phyloP scores from a whole-genome alignment of 441 rosid species.

The Populus tomentosa region DNA sequence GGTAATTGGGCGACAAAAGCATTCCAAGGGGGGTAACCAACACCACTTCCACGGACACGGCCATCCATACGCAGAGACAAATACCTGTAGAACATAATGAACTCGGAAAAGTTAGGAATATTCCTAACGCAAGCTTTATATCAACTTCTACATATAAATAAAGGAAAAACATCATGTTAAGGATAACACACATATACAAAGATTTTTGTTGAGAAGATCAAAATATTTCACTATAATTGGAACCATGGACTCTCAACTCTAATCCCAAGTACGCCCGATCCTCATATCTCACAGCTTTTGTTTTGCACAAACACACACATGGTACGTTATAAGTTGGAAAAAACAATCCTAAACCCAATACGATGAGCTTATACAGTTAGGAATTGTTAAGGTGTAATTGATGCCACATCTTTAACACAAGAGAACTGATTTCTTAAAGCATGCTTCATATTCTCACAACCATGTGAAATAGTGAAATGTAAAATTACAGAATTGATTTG shows the following conservation, averaged over 20 bases:
- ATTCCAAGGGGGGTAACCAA: constrained; percentile 98
- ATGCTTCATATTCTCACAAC: not conserved
- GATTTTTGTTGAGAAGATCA: not conserved
- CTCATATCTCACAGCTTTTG: not conserved
- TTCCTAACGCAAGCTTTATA: not conserved
- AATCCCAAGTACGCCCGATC: not conserved
- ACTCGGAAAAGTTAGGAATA: not conserved
- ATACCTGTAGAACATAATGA: constrained; percentile 44
- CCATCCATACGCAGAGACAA: constrained; percentile 85
- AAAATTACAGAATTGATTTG: not conserved
- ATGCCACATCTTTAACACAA: no score
- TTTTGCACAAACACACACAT: not conserved
- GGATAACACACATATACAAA: not conserved
- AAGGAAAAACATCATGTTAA: not conserved
- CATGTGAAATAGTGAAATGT: not conserved
- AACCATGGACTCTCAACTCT: not conserved
- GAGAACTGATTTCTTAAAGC: not conserved
- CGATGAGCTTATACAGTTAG: no score
- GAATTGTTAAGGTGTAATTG: no score
- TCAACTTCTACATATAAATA: not conserved
- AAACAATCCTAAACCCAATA: no score
- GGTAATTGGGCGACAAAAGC: constrained; percentile 90
- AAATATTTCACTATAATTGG: not conserved
- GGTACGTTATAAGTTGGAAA: no score
- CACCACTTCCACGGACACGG: constrained; percentile 89